Evolutionary conservation across 345 rosid genomes (phyloP).

Genomic region (Citrus trifoliata): DNA sequence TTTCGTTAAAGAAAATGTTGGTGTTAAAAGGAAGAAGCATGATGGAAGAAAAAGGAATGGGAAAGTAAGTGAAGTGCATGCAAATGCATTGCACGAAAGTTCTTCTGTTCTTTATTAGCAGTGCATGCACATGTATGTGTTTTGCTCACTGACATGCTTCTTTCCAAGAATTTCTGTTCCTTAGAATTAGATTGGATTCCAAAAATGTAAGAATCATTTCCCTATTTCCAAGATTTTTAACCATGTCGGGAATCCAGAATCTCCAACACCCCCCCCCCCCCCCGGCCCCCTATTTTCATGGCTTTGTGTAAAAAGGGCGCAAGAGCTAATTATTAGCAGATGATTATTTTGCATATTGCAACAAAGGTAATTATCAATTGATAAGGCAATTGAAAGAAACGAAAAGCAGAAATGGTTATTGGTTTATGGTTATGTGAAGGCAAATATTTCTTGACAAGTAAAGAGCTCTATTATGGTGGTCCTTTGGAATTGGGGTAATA

Average conservation of each 20-base stretch:
- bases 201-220: slow-evolving; percentile 5
- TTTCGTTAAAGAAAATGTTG: slow-evolving; percentile 30
- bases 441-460: neutral
- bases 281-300: neutral
- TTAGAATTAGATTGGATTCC: neutral
- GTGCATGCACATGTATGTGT: slow-evolving; percentile 14
- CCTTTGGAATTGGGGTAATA: neutral
- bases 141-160: slow-evolving; percentile 22
- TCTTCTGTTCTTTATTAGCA: neutral
- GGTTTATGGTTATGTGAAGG: neutral
- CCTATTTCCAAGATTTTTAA: slow-evolving; percentile 10
- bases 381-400: slow-evolving; percentile 21
- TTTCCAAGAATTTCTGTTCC: neutral
- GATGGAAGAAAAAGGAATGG: slow-evolving; percentile 12
- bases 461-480: neutral
- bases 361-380: slow-evolving; percentile 16
- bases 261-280: no score
- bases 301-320: neutral
- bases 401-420: slow-evolving; percentile 34
- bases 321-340: neutral
- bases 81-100: neutral
- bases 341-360: neutral
- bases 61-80: slow-evolving; percentile 11
- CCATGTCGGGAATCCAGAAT: neutral
- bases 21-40: slow-evolving; percentile 22